A percentile compares a stretch with the other conserved stretches of the same genome.
These are phyloP conservation scores for Aspergillus diversus DNA, from an alignment of 495 filamentous ascomycete genomes.

Conservation along the genomic window DNA sequence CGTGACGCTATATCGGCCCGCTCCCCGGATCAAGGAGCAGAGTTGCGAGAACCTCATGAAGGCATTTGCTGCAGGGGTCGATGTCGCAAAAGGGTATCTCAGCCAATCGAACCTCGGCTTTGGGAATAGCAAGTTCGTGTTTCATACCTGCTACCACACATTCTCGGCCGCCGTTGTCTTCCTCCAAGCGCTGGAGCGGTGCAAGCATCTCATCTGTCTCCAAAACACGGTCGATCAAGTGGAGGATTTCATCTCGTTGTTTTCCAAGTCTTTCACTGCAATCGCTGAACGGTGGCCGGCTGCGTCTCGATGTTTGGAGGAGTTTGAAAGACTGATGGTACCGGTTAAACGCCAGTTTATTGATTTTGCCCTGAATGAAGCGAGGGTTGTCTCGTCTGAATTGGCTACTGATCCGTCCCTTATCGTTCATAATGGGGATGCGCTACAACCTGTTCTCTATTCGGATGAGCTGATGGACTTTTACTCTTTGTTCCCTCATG, in stretches of 20 bases:
- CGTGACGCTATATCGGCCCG: neutral
- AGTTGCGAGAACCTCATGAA: neutral
- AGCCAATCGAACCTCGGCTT: neutral
- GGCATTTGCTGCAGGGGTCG: neutral
- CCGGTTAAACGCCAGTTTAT: neutral
- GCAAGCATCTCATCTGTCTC: neutral
- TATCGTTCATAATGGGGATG: neutral
- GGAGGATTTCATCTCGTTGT: neutral
- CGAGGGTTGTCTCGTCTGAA: neutral
- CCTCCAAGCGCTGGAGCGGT: neutral
- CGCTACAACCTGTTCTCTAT: neutral
- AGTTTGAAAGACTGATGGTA: neutral
- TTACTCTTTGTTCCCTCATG: neutral
- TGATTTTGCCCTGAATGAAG: neutral
- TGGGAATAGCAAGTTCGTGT: neutral
- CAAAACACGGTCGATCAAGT: neutral
- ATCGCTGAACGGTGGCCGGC: neutral
- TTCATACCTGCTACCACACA: neutral
- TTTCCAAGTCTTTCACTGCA: neutral
- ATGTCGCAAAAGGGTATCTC: neutral
- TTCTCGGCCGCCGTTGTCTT: neutral
- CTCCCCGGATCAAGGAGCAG: neutral
- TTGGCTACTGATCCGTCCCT: neutral
- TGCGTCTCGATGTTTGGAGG: neutral
- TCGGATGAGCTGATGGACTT: neutral